Evolutionary conservation across 129 eudicot species (phyloP).

Genomic region (Tagetes erecta): DNA sequence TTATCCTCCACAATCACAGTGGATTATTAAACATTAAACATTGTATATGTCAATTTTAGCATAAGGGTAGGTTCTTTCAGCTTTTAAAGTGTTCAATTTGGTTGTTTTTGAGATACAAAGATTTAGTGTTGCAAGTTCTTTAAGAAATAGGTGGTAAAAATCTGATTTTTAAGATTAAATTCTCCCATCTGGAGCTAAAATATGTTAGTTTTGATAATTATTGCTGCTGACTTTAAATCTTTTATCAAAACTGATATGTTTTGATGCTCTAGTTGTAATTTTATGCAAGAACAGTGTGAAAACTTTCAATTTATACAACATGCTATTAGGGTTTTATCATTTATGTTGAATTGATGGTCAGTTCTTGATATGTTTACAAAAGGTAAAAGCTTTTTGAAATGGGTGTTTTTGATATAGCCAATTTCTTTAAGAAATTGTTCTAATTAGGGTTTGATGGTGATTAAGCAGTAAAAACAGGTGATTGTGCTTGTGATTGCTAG

Average conservation of each 20-base stretch:
- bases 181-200: constrained; percentile 1
- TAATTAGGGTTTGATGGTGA: neutral
- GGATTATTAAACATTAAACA: neutral
- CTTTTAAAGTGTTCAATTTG: neutral
- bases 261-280: neutral
- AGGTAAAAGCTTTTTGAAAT: neutral
- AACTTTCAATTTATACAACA: neutral
- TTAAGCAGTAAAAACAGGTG: constrained; percentile 9
- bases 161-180: neutral
- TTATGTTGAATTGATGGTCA: neutral
- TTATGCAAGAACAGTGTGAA: constrained; percentile 6
- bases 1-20: neutral
- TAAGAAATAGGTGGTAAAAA: neutral
- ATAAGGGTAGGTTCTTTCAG: neutral
- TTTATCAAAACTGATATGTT: neutral
- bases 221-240: neutral
- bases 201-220: neutral
- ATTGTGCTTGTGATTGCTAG: neutral
- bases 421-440: neutral
- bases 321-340: neutral
- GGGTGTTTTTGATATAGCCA: neutral
- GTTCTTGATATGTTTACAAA: no score
- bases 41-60: neutral
- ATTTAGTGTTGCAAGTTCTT: neutral
- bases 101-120: neutral